Evolutionary conservation across 1,284 basidiomycete species (phyloP).

Genomic region (Pseudozyma sp.): DNA sequence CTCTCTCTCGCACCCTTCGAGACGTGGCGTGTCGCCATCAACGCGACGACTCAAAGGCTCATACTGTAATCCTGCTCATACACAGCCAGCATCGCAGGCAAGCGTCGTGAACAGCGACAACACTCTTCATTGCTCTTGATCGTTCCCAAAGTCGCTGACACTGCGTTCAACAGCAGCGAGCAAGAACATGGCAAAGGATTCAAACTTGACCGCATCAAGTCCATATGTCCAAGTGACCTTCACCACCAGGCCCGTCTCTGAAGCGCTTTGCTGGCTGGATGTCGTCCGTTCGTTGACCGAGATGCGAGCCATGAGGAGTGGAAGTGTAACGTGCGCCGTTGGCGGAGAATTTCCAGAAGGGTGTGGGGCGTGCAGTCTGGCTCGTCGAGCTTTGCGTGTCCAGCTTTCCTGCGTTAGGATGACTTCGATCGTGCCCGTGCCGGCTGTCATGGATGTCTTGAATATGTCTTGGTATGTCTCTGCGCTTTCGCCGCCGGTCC

Average conservation of each 20-base stretch:
- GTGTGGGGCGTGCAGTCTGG: slow-evolving; percentile 9
- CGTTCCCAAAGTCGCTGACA: background rate
- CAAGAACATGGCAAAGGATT: slow-evolving; percentile 45
- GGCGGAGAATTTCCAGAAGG: background rate
- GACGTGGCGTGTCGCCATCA: slow-evolving; percentile 13
- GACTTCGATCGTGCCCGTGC: slow-evolving; percentile 10
- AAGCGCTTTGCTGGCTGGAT: background rate
- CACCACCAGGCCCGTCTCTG: slow-evolving; percentile 17
- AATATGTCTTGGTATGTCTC: no score
- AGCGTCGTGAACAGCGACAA: background rate
- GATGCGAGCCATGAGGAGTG: slow-evolving; percentile 23
- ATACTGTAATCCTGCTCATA: background rate
- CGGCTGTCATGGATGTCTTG: background rate
- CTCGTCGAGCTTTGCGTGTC: slow-evolving; percentile 30
- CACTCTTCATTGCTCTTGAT: background rate
- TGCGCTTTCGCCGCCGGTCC: background rate
- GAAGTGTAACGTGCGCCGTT: background rate
- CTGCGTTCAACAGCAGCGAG: slow-evolving; percentile 20
- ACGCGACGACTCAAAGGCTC: slow-evolving; percentile 4
- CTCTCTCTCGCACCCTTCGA: background rate
- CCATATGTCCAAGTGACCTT: slow-evolving; percentile 36
- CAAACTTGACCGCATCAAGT: slow-evolving; percentile 26
- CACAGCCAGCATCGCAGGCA: background rate
- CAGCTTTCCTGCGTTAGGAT: slow-evolving; percentile 22
- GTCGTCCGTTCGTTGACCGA: slow-evolving; percentile 4